Conservation (phyloP, 164 flowering plant genomes). For the Umbellularia californica region DNA sequence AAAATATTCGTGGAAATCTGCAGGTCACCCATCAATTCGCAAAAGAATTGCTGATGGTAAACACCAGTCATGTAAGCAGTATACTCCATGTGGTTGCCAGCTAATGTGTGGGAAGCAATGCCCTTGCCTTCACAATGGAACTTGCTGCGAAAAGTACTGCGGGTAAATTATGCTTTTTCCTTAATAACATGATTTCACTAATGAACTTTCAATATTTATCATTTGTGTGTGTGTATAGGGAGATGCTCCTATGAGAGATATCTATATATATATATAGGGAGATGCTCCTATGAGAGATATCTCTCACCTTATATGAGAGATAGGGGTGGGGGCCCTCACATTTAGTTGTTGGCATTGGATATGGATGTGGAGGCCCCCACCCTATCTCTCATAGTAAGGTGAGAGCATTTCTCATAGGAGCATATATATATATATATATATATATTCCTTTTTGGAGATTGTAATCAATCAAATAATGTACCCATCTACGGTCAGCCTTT, state of each 20-base stretch:
- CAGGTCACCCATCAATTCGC: conserved; percentile 84
- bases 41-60: conserved; percentile 88
- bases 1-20: conserved; percentile 87
- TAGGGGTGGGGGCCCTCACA: too few relatives aligned
- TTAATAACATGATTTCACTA: not conserved
- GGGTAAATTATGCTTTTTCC: conserved; percentile 55
- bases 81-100: conserved; percentile 85
- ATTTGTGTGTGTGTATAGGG: not conserved
- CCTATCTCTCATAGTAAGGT: too few relatives aligned
- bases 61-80: conserved; percentile 67
- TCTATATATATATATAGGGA: too few relatives aligned
- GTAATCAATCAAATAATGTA: not conserved
- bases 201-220: not conserved
- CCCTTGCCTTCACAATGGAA: conserved; percentile 76
- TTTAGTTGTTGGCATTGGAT: too few relatives aligned
- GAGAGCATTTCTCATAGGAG: too few relatives aligned
- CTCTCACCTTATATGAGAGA: too few relatives aligned
- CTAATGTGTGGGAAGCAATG: conserved; percentile 85
- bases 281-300: too few relatives aligned
- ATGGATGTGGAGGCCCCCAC: too few relatives aligned
- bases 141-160: conserved; percentile 97
- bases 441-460: not conserved
- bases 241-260: too few relatives aligned
- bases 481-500: not conserved
- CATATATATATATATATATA: too few relatives aligned